These are phyloP conservation scores for Pseudogymnoascus sp. DNA, from an alignment of 2,329 filamentous ascomycete genomes.

Conservation along the genomic window DNA sequence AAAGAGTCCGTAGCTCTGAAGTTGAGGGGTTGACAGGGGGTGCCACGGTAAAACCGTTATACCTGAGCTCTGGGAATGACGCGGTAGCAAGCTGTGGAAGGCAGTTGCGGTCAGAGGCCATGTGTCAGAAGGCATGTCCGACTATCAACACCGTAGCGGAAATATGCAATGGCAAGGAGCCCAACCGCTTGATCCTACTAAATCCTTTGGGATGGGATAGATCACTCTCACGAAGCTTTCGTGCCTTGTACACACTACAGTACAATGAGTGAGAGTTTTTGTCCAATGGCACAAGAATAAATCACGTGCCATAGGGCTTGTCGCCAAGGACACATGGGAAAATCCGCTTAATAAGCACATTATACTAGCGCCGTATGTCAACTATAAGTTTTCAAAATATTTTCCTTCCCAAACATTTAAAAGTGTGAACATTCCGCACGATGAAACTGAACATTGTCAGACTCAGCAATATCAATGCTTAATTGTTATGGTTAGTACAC, in stretches of 20 bases:
- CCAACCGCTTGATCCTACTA: background rate
- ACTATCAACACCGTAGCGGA: background rate
- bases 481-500: slow-evolving; percentile 14
- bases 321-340: background rate
- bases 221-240: background rate
- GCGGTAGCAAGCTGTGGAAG: background rate
- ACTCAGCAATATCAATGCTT: background rate
- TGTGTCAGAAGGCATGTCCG: slow-evolving; percentile 5
- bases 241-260: background rate
- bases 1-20: slow-evolving; percentile 43
- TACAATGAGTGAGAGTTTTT: background rate
- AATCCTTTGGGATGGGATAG: background rate
- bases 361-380: background rate
- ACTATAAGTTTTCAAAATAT: slow-evolving; percentile 6
- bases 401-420: background rate
- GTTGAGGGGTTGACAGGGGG: background rate
- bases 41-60: background rate
- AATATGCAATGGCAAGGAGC: background rate
- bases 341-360: background rate
- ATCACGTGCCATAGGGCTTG: background rate
- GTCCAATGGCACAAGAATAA: background rate
- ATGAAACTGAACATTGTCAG: background rate
- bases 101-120: slow-evolving; percentile 1
- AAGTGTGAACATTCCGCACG: background rate
- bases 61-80: background rate